Evolutionary conservation across 352 stramenopile species (phyloP).

Genomic region (Phytopythium kandeliae): DNA sequence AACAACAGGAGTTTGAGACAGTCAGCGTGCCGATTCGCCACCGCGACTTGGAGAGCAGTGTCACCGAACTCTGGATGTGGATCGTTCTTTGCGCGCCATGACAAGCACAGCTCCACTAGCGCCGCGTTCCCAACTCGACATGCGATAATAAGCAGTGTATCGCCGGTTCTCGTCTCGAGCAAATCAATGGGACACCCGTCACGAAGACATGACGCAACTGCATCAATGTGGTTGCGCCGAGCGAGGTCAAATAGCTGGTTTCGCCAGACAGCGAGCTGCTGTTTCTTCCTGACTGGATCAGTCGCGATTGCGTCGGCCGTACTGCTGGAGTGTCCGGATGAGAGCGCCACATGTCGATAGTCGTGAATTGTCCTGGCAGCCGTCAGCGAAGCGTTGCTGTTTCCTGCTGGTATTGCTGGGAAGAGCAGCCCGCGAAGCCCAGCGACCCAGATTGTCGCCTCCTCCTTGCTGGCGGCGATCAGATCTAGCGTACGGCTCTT

Average conservation of each 20-base stretch:
- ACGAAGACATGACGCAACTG: constrained; percentile 40
- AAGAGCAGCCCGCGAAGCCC: constrained; percentile 42
- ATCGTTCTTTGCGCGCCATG: constrained; percentile 78
- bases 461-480: constrained; percentile 74
- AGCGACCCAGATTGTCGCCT: constrained; percentile 54
- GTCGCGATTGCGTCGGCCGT: not conserved
- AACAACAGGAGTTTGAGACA: constrained; percentile 59
- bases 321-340: constrained; percentile 7
- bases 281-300: constrained; percentile 30
- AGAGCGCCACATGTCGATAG: constrained; percentile 40
- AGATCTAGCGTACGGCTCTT: constrained; percentile 62
- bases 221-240: constrained; percentile 28
- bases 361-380: constrained; percentile 40
- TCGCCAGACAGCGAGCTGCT: constrained; percentile 36
- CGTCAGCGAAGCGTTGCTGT: constrained; percentile 7
- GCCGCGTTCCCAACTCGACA: constrained; percentile 53
- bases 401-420: not conserved
- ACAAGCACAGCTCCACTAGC: constrained; percentile 68
- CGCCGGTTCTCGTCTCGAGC: constrained; percentile 58
- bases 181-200: constrained; percentile 75
- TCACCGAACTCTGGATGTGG: constrained; percentile 83
- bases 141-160: constrained; percentile 79
- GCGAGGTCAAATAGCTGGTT: constrained; percentile 57
- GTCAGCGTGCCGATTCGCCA: constrained; percentile 48
- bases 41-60: constrained; percentile 71